Base-by-base conservation (phyloP, 306 rosid species). In the Lupinus albus region DNA sequence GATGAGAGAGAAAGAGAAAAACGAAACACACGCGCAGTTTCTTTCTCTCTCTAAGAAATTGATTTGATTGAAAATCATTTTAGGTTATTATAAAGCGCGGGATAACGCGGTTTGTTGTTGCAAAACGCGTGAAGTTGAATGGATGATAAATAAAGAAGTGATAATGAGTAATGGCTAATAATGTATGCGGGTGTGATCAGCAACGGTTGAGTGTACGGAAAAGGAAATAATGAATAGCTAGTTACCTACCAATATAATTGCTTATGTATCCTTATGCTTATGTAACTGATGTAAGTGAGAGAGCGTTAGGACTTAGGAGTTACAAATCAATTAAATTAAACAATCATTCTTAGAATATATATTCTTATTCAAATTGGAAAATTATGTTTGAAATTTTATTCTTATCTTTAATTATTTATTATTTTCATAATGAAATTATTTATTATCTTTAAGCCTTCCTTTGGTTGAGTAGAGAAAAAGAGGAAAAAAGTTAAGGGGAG, bases 101-200 rank as follows among this genome's bases (percentile, higher is more conserved):
- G 33, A 71, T 75, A 77, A 83, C 87, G 87, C 85, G 83, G 78
- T 75, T 77, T 80, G 66, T 51, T 59, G 17, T 5, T 25, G 0
- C n/a, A n/a, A n/a, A 25, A 54, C 73, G 76, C 67, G 74, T 21
- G 15, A 4, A 54, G 58, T 30, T 8, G 38, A 3, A 12, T 25
- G 3, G 35, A 46, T 28, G 7, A 35, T 4, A 25, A 25, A 25
- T 25, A 1, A 21, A 16, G 10, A 4, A 7, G 3, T 2, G 51
- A 20, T 1, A 8, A 11, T 3, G 35, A 5, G 41, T 9, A 2
- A 7, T 25, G 28, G 3, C 28, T 25, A 25, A 25, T 25, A 25
- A 25, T 1, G 28, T 2, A 25, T 25, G 28, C 2, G 58, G 9
- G 17, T 2, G 44, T 68, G 28, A 63, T 76, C 36, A 17, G 16